Evolutionary conservation across 1,284 basidiomycete genomes (phyloP), one percentile per base, ranked within the genome.

Genomic region (Rhodotorula sp.): DNA sequence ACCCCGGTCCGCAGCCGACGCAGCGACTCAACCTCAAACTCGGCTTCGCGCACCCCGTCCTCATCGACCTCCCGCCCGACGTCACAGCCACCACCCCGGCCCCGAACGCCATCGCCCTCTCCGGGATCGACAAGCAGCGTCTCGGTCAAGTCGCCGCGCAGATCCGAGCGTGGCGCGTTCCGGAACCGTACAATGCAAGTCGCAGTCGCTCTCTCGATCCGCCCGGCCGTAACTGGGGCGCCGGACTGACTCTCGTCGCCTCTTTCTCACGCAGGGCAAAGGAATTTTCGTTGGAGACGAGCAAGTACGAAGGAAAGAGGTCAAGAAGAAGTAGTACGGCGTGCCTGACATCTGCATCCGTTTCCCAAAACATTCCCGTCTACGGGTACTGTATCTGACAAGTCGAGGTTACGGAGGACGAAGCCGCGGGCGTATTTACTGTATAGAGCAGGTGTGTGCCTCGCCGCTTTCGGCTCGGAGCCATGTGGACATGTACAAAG

Each of bases 121-220:
- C 75, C n/a, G 85, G 86, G 5, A 83, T 80, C 16, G 85, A 87
- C 78, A 86, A 86, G 79, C 84, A 86, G 75, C 80, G 86, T 69
- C 81, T 98, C 56, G 94, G 93, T 0, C 84, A 92, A 74, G 97
- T 97, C 80, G 92, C 94, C 0, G 92, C 93, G 23, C 87, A 89
- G 78, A 90, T 99, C 48, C 84, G 93, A 74, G 86, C 85, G 68
- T 91, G 89, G 84, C 87, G 96, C 76, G 90, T 89, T 78, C 96
- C 96, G 21, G 97, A 99, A 81, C 95, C 95, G 29, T 99, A 98
- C 84, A 94, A 98, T 84, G 94, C 93, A 78, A 95, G 97, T 87
- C 92, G 14, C 39, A 43, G 12, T 43, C 93, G 79, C 69, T 89
- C 83, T 58, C 48, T 64, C 29, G 15, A 6, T 39, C 62, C 29